These are phyloP conservation scores for Farysia itapuensis DNA, from an alignment of 1,284 basidiomycete species.

Conservation along the genomic window DNA sequence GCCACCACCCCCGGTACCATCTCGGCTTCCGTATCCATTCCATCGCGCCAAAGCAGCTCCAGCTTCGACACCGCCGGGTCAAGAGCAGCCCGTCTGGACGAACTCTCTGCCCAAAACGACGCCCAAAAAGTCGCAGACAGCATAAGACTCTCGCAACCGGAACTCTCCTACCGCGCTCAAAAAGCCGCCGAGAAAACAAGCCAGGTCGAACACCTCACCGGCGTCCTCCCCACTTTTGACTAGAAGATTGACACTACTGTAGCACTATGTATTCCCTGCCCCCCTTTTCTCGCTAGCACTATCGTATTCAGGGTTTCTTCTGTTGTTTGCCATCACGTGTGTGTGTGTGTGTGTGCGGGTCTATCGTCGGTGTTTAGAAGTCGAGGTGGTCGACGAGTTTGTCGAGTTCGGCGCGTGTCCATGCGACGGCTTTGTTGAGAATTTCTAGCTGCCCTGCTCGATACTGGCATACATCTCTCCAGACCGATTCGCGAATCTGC, in stretches of 20 bases:
- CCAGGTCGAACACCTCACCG: slow-evolving; percentile 18
- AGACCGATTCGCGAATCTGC: slow-evolving; percentile 1
- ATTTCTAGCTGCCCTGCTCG: slow-evolving; percentile 19
- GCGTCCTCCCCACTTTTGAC: slow-evolving; percentile 29
- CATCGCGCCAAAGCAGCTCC: neutral
- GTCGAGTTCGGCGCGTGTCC: slow-evolving; percentile 24
- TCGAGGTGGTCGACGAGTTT: slow-evolving; percentile 7
- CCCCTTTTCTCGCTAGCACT: too few relatives aligned
- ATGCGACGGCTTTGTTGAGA: slow-evolving; percentile 23
- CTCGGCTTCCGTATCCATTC: neutral
- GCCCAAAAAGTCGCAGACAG: slow-evolving; percentile 9
- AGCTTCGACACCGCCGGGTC: neutral
- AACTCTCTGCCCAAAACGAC: slow-evolving; percentile 7
- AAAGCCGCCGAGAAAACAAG: slow-evolving; percentile 27
- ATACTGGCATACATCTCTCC: slow-evolving; percentile 12
- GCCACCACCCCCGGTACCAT: neutral
- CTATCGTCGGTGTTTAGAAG: too few relatives aligned
- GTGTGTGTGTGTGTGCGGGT: too few relatives aligned
- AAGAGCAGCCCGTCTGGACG: neutral
- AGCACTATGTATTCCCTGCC: too few relatives aligned
- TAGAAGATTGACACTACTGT: slow-evolving; percentile 1
- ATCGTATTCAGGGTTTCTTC: too few relatives aligned
- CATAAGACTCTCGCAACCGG: slow-evolving; percentile 5
- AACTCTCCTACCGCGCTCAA: slow-evolving; percentile 19
- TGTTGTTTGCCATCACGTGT: too few relatives aligned